Base-by-base conservation (phyloP, 257 asterid genomes). In the Nicotiana tabacum region DNA sequence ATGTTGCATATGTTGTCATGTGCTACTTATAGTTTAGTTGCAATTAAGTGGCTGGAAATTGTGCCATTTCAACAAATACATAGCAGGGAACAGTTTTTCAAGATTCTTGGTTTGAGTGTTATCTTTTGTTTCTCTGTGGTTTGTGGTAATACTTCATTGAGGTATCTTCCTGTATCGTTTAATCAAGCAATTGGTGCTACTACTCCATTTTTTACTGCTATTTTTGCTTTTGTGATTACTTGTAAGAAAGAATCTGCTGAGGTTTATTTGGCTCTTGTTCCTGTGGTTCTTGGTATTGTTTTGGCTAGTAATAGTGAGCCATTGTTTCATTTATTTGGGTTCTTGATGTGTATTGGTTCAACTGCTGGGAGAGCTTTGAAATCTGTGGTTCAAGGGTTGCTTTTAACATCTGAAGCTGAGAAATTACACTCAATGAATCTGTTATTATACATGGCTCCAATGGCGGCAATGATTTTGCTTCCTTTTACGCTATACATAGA, bases 251-350 rank as follows among this genome's bases (percentile, higher is more conserved):
- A 96, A 76, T 86, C 98, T 3, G 95, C 92, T 1, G 97, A 94
- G 93, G 98, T 94, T 30, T 96, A 96, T 78, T 43, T 92, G 3
- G 98, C 99, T 0, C 95, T 96, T 6, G 87, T 96, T 2, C 99
- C 99, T 5, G 98, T 96, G 46, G 99, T 94, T 39, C 80, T 96
- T 17, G 98, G 99, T 67, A 96, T 96, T 48, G 98, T 94, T 5
- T 72, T 96, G 87, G 98, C 99, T 15, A 96, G 98, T 43, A 96
- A 94, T 69, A 94, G 98, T 33, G 99, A 96, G 88, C 99, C 99
- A 3, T 30, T 90, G 77, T 93, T 96, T 79, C 98, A 93, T 82
- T 89, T 95, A 3, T 94, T 96, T 18, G 99, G 99, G 39, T 96
- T 96, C 85, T 81, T 96, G 82, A 85, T 96, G 88, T 92, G 97